A percentile compares a stretch with the other conserved stretches of the same genome.
phyloP scores from a whole-genome alignment of 129 eudicot species.

The Cynara cardunculus region DNA sequence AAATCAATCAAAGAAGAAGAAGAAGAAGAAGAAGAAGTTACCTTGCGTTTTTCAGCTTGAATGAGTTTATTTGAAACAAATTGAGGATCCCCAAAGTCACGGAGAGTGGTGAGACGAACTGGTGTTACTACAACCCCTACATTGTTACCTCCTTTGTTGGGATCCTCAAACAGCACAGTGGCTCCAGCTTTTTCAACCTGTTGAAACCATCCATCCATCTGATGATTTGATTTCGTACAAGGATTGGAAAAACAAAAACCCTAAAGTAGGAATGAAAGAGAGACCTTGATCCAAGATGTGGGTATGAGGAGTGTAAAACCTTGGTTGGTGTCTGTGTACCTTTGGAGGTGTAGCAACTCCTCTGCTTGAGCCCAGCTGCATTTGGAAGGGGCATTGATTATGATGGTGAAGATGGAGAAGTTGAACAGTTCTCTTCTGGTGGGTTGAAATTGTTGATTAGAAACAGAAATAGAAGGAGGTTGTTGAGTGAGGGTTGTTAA shows the following conservation, averaged over 20 bases:
- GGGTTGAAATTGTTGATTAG: neutral
- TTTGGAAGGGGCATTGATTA: conserved; percentile 11
- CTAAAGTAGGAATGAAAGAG: neutral
- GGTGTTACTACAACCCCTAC: conserved; percentile 87
- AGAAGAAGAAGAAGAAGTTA: neutral
- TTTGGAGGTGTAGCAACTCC: conserved; percentile 36
- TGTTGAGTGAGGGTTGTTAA: neutral
- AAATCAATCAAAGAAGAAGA: neutral
- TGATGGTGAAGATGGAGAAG: conserved; percentile 33
- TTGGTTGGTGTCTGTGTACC: conserved; percentile 57
- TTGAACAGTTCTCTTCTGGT: conserved; percentile 44
- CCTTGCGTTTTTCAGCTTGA: conserved; percentile 94
- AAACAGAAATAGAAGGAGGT: neutral
- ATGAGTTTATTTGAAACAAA: conserved; percentile 80
- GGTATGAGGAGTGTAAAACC: conserved; percentile 86
- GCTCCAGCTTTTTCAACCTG: conserved; percentile 96
- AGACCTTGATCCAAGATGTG: conserved; percentile 70
- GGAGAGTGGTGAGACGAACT: conserved; percentile 52
- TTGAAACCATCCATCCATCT: too few species aligned
- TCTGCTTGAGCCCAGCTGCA: conserved; percentile 34
- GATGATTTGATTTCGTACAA: neutral
- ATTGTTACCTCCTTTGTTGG: conserved; percentile 68
- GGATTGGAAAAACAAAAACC: neutral
- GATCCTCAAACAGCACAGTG: conserved; percentile 70
- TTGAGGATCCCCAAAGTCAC: conserved; percentile 75